Evolutionary conservation across 2,329 filamentous ascomycete genomes (phyloP).

Genomic region (Claviceps pazoutovae): DNA sequence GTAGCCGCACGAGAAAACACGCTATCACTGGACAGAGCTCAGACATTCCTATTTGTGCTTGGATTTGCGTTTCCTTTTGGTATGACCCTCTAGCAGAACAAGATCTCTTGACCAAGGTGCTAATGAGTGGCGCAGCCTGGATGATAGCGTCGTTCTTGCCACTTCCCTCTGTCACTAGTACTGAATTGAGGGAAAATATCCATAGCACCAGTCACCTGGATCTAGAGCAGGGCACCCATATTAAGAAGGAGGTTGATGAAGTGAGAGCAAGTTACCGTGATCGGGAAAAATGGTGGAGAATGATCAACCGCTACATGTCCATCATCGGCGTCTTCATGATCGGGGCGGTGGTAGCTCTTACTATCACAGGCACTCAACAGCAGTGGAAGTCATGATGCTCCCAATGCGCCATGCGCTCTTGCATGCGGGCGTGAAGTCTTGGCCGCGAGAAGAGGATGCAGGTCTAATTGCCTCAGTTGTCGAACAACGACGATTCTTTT

Average conservation of each 20-base stretch:
- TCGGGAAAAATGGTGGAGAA: slow-evolving; percentile 46
- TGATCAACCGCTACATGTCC: slow-evolving; percentile 44
- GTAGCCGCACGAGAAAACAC: slow-evolving; percentile 45
- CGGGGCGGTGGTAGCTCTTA: slow-evolving; percentile 35
- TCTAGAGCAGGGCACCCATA: slow-evolving; percentile 21
- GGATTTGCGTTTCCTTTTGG: slow-evolving; percentile 68
- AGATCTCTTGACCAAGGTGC: background rate
- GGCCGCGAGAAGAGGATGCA: background rate
- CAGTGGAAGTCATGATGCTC: slow-evolving; percentile 25
- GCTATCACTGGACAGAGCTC: slow-evolving; percentile 55
- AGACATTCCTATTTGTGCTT: slow-evolving; percentile 59
- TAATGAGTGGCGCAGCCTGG: slow-evolving; percentile 43
- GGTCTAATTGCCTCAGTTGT: background rate
- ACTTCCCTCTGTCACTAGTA: slow-evolving; percentile 44
- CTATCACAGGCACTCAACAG: slow-evolving; percentile 38
- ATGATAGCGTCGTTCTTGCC: slow-evolving; percentile 65
- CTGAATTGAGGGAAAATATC: slow-evolving; percentile 36
- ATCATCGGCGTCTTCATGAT: slow-evolving; percentile 40
- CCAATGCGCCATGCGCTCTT: background rate
- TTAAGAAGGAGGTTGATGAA: slow-evolving; percentile 17
- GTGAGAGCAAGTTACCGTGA: slow-evolving; percentile 33
- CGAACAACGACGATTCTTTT: no score
- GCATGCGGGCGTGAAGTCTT: background rate
- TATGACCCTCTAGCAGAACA: slow-evolving; percentile 24
- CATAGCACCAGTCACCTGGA: slow-evolving; percentile 27